Evolutionary conservation across 345 rosid species (phyloP).

Genomic region (Turnera subulata): DNA sequence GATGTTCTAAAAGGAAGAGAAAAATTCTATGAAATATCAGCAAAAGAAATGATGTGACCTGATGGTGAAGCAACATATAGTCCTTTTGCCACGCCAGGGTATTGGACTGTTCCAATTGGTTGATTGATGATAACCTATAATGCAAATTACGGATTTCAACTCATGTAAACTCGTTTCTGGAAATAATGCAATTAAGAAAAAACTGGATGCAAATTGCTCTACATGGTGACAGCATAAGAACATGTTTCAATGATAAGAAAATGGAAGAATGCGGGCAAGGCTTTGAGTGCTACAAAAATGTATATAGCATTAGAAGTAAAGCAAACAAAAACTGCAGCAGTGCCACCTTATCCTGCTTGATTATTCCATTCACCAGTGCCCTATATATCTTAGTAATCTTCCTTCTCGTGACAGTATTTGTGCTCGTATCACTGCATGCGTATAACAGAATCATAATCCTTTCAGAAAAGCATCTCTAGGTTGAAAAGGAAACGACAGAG

Average conservation of each 20-base stretch:
- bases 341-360: slow-evolving; percentile 61
- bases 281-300: background rate
- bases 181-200: slow-evolving; percentile 1
- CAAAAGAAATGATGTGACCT: slow-evolving; percentile 35
- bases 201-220: slow-evolving; percentile 4
- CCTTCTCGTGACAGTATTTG: slow-evolving; percentile 33
- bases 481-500: background rate
- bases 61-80: slow-evolving; percentile 73
- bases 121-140: slow-evolving; percentile 57
- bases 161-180: background rate
- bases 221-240: background rate
- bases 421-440: slow-evolving; percentile 23
- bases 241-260: background rate
- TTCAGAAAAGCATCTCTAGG: slow-evolving; percentile 4
- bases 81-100: slow-evolving; percentile 86
- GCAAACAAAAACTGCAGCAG: background rate
- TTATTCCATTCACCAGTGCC: slow-evolving; percentile 62
- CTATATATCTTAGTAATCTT: slow-evolving; percentile 71
- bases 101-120: slow-evolving; percentile 66
- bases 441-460: slow-evolving; percentile 4
- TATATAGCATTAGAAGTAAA: background rate
- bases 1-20: background rate
- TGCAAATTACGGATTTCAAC: slow-evolving; percentile 4
- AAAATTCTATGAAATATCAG: background rate
- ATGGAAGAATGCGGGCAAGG: background rate